Percentiles rank a stretch among this genome's conserved stretches.
Conservation (phyloP, 139 green algal species). For the Pleodorina starrii region DNA sequence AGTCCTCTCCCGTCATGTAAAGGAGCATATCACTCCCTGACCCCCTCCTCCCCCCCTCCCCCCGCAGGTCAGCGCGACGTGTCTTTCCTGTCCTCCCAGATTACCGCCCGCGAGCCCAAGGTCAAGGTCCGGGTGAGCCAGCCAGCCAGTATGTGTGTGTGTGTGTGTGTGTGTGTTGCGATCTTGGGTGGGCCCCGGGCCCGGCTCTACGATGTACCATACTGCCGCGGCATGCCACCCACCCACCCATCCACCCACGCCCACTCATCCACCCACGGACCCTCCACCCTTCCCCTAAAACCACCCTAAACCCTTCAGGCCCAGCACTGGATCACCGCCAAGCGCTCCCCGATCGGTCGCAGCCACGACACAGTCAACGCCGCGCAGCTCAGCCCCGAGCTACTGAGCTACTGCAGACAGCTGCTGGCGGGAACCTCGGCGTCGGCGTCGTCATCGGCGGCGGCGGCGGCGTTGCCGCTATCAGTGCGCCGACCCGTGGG, state of each 20-base stretch:
- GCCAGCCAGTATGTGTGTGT: too few species aligned
- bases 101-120: neutral
- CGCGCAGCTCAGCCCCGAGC: neutral
- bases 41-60: neutral
- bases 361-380: neutral
- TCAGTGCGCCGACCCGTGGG: neutral
- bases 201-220: too few species aligned
- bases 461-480: neutral
- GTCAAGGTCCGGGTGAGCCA: neutral
- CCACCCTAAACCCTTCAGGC: too few species aligned
- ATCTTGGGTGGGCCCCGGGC: too few species aligned
- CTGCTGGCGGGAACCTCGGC: neutral
- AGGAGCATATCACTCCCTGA: neutral
- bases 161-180: too few species aligned
- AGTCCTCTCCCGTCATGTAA: too few species aligned
- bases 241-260: too few species aligned
- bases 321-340: conserved; percentile 32
- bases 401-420: neutral
- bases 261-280: too few species aligned
- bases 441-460: neutral
- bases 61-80: conserved; percentile 33
- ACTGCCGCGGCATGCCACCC: too few species aligned
- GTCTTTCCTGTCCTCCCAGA: conserved; percentile 10
- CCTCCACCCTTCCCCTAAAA: too few species aligned
- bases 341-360: conserved; percentile 1